phyloP scores from a whole-genome alignment of 163 green algal species.

The Picocystis sp. region DNA sequence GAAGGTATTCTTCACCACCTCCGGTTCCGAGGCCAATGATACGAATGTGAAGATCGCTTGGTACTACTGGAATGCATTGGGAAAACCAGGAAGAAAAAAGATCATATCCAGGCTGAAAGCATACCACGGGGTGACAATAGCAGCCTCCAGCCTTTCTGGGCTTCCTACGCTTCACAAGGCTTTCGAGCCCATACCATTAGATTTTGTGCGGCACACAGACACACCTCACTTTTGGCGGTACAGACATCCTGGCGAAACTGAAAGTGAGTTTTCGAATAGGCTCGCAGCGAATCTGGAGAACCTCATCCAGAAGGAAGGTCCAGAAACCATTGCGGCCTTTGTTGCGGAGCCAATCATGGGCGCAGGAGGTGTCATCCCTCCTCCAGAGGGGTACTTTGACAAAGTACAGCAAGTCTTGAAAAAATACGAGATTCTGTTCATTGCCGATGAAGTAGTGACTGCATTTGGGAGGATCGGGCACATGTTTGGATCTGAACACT shows the following conservation, averaged over 20 bases:
- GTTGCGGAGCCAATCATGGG: conserved; percentile 25
- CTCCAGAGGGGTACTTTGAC: conserved; percentile 14
- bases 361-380: conserved; percentile 22
- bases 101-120: not conserved
- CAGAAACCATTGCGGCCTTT: conserved; percentile 20
- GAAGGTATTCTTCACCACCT: conserved; percentile 26
- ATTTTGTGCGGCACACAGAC: conserved; percentile 20
- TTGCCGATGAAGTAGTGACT: conserved; percentile 24
- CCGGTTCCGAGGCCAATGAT: conserved; percentile 25
- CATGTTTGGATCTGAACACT: conserved; percentile 18
- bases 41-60: conserved; percentile 16
- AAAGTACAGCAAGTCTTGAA: conserved; percentile 19
- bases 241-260: conserved; percentile 10
- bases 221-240: conserved; percentile 21
- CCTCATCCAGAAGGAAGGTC: conserved; percentile 17
- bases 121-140: conserved; percentile 19
- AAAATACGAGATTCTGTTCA: conserved; percentile 28
- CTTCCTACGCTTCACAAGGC: conserved; percentile 6
- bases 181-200: conserved; percentile 19
- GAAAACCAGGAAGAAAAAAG: conserved; percentile 1
- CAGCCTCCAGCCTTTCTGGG: conserved; percentile 18
- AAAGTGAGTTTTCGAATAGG: conserved; percentile 19
- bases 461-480: conserved; percentile 16
- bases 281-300: conserved; percentile 19
- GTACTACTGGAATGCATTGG: conserved; percentile 11